Percentiles rank a stretch among this genome's conserved stretches.
Conservation (phyloP, 768 basidiomycete species). For the Tephrocybe sp. region DNA sequence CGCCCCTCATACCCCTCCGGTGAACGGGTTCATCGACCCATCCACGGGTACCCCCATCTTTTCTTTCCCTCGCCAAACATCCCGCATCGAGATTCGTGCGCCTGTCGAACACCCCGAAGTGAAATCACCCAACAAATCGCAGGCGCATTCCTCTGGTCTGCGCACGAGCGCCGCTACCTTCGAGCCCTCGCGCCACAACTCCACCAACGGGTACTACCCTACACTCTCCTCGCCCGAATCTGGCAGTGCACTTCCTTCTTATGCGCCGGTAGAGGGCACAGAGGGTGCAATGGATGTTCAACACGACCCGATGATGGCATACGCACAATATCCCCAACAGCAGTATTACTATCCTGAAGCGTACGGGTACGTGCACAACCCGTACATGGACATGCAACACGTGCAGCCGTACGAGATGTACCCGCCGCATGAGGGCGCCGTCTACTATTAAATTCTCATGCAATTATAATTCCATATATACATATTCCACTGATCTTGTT, state of each 20-base stretch:
- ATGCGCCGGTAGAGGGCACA: constrained; percentile 34
- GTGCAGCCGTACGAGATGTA: constrained; percentile 69
- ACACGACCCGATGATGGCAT: constrained; percentile 45
- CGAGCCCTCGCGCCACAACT: constrained; percentile 39
- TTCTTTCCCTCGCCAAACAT: constrained; percentile 68
- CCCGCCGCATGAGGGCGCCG: constrained; percentile 48
- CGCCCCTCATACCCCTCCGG: constrained; percentile 58
- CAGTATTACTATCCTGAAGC: constrained; percentile 73
- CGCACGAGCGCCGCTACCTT: constrained; percentile 53
- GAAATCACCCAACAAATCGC: constrained; percentile 26
- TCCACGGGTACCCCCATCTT: constrained; percentile 70
- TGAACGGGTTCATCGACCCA: constrained; percentile 67
- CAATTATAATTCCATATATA: constrained; percentile 18
- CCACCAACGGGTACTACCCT: constrained; percentile 19
- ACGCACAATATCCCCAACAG: constrained; percentile 58
- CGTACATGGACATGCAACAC: constrained; percentile 70
- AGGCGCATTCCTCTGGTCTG: constrained; percentile 36
- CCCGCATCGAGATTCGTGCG: constrained; percentile 74
- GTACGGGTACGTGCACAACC: constrained; percentile 54
- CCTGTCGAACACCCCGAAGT: constrained; percentile 33
- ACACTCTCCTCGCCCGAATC: constrained; percentile 11
- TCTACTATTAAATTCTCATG: constrained; percentile 59
- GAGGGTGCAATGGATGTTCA: constrained; percentile 18
- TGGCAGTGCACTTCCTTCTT: constrained; percentile 17
- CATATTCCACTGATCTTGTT: constrained; percentile 22